phyloP scores from a whole-genome alignment of 2,329 filamentous ascomycete genomes.

The Chaetomium strumarium region DNA sequence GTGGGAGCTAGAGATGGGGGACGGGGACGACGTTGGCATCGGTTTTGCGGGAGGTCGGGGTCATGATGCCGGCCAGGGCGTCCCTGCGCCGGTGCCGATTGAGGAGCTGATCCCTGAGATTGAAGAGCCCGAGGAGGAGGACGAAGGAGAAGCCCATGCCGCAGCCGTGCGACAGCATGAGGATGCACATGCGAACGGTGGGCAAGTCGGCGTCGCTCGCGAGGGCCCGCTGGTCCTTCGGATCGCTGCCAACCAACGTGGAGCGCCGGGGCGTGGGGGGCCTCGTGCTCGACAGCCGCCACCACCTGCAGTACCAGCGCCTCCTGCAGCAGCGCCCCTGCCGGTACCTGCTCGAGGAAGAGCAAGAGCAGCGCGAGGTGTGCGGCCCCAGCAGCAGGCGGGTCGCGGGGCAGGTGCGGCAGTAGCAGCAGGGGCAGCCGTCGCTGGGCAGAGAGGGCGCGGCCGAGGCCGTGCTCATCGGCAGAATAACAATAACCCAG shows the following conservation, averaged over 20 bases:
- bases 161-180: slow-evolving; percentile 23
- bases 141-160: slow-evolving; percentile 19
- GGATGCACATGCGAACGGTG: slow-evolving; percentile 26
- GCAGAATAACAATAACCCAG: slow-evolving; percentile 23
- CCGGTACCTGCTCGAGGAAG: slow-evolving; percentile 8
- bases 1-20: slow-evolving; percentile 84
- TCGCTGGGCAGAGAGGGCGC: slow-evolving; percentile 7
- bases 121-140: slow-evolving; percentile 33
- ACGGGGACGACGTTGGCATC: slow-evolving; percentile 51
- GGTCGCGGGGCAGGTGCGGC: slow-evolving; percentile 8
- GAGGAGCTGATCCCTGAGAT: slow-evolving; percentile 25
- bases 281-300: slow-evolving; percentile 28
- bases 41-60: slow-evolving; percentile 34
- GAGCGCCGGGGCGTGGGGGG: slow-evolving; percentile 25
- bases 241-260: slow-evolving; percentile 36
- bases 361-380: slow-evolving; percentile 9
- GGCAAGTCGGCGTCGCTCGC: slow-evolving; percentile 42
- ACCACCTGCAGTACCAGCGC: background rate
- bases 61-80: slow-evolving; percentile 22
- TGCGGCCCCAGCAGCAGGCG: slow-evolving; percentile 20
- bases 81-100: background rate
- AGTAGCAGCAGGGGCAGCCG: slow-evolving; percentile 2
- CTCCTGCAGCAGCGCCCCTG: slow-evolving; percentile 7
- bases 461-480: slow-evolving; percentile 16
- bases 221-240: slow-evolving; percentile 53